Conservation (phyloP, 495 filamentous ascomycete species). For the Geoglossum glabrum region DNA sequence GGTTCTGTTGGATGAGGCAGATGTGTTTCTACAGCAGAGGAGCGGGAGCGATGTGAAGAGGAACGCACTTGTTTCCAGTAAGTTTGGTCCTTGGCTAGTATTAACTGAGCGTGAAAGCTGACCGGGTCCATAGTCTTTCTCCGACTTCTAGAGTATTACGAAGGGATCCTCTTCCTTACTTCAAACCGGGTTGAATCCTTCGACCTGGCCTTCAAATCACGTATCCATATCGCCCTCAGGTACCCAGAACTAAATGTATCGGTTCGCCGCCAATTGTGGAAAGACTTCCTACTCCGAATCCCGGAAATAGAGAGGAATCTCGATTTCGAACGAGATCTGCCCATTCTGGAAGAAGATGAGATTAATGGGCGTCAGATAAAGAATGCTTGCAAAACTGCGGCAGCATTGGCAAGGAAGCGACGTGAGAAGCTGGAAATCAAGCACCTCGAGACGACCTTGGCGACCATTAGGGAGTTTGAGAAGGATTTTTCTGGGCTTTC, state of each 20-base stretch:
- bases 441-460: not conserved
- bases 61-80: constrained; percentile 8
- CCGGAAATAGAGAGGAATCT: constrained; percentile 12
- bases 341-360: constrained; percentile 8
- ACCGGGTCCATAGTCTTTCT: constrained; percentile 20
- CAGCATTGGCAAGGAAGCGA: constrained; percentile 14
- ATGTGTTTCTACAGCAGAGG: constrained; percentile 27
- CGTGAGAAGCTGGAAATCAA: not conserved
- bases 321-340: constrained; percentile 11
- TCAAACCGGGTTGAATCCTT: constrained; percentile 28
- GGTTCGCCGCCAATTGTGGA: constrained; percentile 21
- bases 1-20: constrained; percentile 33
- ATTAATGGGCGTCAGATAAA: constrained; percentile 25
- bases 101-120: constrained; percentile 8
- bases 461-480: not conserved
- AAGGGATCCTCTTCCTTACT: constrained; percentile 30
- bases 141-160: constrained; percentile 30
- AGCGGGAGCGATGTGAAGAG: constrained; percentile 8
- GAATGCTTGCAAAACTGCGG: constrained; percentile 19
- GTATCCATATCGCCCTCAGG: constrained; percentile 6
- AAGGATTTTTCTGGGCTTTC: not conserved
- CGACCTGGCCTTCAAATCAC: constrained; percentile 16
- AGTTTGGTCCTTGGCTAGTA: constrained; percentile 9
- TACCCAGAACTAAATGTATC: constrained; percentile 7
- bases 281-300: constrained; percentile 14